phyloP scores from a whole-genome alignment of 345 rosid species.

The Lepidium aucheri region DNA sequence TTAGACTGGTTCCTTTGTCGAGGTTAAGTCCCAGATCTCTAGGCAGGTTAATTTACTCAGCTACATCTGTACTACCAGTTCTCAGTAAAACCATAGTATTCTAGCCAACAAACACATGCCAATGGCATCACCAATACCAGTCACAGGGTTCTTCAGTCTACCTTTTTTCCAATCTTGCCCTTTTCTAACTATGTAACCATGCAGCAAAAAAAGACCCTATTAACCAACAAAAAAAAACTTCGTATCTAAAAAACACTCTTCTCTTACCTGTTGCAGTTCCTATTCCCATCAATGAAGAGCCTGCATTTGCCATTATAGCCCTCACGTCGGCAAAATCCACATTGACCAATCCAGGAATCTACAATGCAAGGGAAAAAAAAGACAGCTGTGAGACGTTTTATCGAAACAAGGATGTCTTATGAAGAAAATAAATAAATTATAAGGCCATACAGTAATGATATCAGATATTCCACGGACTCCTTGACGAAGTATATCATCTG shows the following conservation, averaged over 20 bases:
- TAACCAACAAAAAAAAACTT: background rate
- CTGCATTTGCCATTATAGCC: constrained; percentile 96
- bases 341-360: constrained; percentile 91
- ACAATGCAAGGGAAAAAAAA: background rate
- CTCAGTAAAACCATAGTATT: background rate
- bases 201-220: background rate
- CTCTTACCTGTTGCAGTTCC: constrained; percentile 87
- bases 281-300: constrained; percentile 96
- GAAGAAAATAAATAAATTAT: background rate
- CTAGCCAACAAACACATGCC: background rate
- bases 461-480: constrained; percentile 98
- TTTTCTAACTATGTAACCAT: background rate
- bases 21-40: background rate
- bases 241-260: background rate
- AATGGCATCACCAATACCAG: background rate
- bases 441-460: constrained; percentile 65
- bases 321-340: constrained; percentile 99
- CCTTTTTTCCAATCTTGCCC: background rate
- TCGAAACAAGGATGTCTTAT: background rate
- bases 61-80: background rate
- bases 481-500: constrained; percentile 94
- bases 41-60: background rate
- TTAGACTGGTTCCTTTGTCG: background rate
- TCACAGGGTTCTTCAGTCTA: background rate
- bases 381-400: background rate